phyloP scores from a whole-genome alignment of 352 stramenopile species.

The Phytophthora quininea region DNA sequence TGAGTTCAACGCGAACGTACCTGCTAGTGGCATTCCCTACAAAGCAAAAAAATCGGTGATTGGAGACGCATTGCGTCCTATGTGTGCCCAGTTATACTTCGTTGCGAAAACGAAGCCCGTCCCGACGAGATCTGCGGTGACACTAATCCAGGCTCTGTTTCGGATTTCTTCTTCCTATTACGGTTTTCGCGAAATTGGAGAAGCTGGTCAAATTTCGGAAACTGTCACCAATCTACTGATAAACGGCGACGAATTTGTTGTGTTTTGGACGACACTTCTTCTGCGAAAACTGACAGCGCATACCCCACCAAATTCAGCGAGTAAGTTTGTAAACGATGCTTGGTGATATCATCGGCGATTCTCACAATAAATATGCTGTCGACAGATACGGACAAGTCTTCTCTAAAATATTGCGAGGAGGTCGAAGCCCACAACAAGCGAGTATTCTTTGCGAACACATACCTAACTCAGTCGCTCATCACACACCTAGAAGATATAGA shows the following conservation, averaged over 20 bases:
- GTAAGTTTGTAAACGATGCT: conserved; percentile 40
- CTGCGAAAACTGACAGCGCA: conserved; percentile 71
- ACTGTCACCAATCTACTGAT: conserved; percentile 78
- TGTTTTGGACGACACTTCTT: conserved; percentile 87
- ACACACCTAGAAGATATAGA: conserved; percentile 65
- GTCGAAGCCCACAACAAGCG: conserved; percentile 80
- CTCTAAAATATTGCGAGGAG: conserved; percentile 68
- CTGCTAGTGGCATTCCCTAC: conserved; percentile 82
- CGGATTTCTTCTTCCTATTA: conserved; percentile 88
- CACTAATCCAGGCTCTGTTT: conserved; percentile 83
- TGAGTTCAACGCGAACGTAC: conserved; percentile 93
- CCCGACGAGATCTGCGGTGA: conserved; percentile 66
- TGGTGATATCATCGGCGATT: not conserved
- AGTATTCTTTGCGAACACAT: conserved; percentile 72
- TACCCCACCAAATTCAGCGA: conserved; percentile 35
- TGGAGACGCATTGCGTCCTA: conserved; percentile 72
- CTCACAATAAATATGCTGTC: conserved; percentile 11
- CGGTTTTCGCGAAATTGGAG: conserved; percentile 83
- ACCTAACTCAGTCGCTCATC: conserved; percentile 71
- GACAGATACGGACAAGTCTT: conserved; percentile 52
- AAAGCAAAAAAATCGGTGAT: conserved; percentile 84
- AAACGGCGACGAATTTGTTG: conserved; percentile 84
- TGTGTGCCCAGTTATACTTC: conserved; percentile 83
- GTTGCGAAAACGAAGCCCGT: conserved; percentile 73
- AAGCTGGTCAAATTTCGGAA: conserved; percentile 79